Conservation (phyloP, 2,329 filamentous ascomycete genomes). For the Moelleriella libera region DNA sequence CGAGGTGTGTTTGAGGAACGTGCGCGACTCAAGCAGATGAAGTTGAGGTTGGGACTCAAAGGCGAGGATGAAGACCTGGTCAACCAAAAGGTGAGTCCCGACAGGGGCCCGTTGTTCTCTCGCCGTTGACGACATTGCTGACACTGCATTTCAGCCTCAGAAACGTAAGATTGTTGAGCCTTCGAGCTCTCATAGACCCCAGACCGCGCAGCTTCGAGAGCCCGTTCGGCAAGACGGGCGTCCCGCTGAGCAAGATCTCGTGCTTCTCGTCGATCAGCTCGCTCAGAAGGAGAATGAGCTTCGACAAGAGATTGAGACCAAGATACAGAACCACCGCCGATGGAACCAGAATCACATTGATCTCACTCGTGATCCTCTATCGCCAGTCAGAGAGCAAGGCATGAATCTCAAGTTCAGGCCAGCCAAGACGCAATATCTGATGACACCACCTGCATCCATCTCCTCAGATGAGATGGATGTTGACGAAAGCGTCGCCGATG, state of each 20-base stretch:
- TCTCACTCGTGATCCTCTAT: slow-evolving; percentile 72
- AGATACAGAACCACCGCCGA: slow-evolving; percentile 74
- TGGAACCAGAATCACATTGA: slow-evolving; percentile 90
- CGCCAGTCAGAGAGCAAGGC: slow-evolving; percentile 55
- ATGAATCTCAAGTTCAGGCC: slow-evolving; percentile 53
- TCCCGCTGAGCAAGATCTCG: slow-evolving; percentile 63
- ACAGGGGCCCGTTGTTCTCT: background rate
- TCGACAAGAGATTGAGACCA: slow-evolving; percentile 68
- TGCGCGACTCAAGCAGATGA: slow-evolving; percentile 70
- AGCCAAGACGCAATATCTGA: slow-evolving; percentile 56
- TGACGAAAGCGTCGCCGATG: slow-evolving; percentile 32
- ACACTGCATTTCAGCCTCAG: slow-evolving; percentile 39
- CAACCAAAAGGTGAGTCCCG: slow-evolving; percentile 67
- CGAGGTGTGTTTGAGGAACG: slow-evolving; percentile 73
- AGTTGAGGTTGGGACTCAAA: slow-evolving; percentile 79
- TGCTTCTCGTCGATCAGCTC: slow-evolving; percentile 60
- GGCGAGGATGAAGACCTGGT: slow-evolving; percentile 87
- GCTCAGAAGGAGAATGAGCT: slow-evolving; percentile 74
- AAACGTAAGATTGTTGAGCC: slow-evolving; percentile 54
- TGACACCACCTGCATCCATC: slow-evolving; percentile 47
- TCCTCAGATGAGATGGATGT: slow-evolving; percentile 42
- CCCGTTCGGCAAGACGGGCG: slow-evolving; percentile 58
- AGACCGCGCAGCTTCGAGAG: slow-evolving; percentile 52
- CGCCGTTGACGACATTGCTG: slow-evolving; percentile 9
- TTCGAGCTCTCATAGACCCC: slow-evolving; percentile 45